Evolutionary conservation across 805 yeast species (phyloP), one percentile per base, ranked within the genome.

Genomic region (Candida quercuum): DNA sequence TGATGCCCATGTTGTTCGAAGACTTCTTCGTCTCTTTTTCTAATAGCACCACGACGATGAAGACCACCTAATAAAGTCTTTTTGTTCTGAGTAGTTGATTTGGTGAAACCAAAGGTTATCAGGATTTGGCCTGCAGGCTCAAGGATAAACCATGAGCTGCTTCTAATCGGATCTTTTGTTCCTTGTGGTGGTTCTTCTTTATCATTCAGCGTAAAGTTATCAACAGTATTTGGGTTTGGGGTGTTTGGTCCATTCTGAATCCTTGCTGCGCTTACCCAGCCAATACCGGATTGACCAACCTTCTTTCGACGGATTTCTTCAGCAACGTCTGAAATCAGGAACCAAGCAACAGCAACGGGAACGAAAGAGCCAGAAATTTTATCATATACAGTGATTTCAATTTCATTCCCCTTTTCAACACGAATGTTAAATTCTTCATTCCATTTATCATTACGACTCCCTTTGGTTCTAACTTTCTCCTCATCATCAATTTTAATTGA

Each of bases 11-110:
- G 95, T 51, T 87, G 93, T 61, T 91, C 96, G 57, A 80, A 86
- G 2, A 93, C 86, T 48, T 86, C 94, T 39, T 72, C 77, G 49
- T 89, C 87, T 66, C 89, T 80, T 60, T 87, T 93, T 54, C 96
- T 83, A 47, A 93, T 91, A 45, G 99, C 99, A 66, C 97, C 98
- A 57, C 91, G 96, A 71, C 99, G 95, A 24, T 87, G 91, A 37
- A 84, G 69, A 0, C 86, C 86, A 37, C 83, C 83, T 33, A 74
- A 63, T 14, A 61, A 40, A 14, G 61, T 55, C 34, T 66, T 68
- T 46, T 67, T 71, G 37, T 69, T 71, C 15, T 71, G 73, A 24
- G 63, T 57, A 19, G 66, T 62, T 6, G 82, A 73, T 52, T 91
- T 91, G 32, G 81, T 82, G 56, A 93, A 93, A 3, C 91, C 83